Evolutionary conservation across 1,284 basidiomycete genomes (phyloP).

Genomic region (Ceratobasidium sp.): DNA sequence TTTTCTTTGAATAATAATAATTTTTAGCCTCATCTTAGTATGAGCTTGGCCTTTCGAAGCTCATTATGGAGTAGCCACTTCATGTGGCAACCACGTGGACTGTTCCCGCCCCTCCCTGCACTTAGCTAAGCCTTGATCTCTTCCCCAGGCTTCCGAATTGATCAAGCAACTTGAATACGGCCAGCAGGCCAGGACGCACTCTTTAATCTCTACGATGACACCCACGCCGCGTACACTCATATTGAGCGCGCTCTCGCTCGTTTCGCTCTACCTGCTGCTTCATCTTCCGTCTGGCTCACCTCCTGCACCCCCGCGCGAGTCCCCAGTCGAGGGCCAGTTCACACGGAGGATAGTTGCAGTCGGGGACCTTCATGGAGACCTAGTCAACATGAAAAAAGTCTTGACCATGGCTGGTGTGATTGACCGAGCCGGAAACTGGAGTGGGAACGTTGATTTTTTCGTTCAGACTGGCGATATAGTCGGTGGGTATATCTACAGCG

Average conservation of each 20-base stretch:
- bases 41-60: too few species aligned
- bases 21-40: too few species aligned
- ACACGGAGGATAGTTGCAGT: conserved; percentile 68
- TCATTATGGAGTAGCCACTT: too few species aligned
- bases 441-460: conserved; percentile 77
- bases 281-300: conserved; percentile 33
- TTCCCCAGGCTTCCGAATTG: background rate
- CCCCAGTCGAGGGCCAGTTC: conserved; percentile 36
- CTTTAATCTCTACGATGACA: background rate
- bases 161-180: background rate
- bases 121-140: background rate
- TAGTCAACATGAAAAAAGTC: conserved; percentile 73
- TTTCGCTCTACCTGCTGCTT: conserved; percentile 10
- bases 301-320: conserved; percentile 1
- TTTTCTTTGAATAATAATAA: too few species aligned
- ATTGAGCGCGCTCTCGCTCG: conserved; percentile 14
- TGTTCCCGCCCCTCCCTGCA: background rate
- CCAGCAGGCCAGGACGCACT: background rate
- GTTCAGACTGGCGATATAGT: conserved; percentile 96
- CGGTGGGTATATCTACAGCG: conserved; percentile 62
- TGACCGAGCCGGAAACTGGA: conserved; percentile 75
- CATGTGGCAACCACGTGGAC: background rate
- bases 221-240: conserved; percentile 24
- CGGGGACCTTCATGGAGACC: conserved; percentile 82
- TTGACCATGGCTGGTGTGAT: conserved; percentile 79